These are phyloP conservation scores for Ettlia oleoabundans DNA, from an alignment of 139 green algal species.

Conservation along the genomic window DNA sequence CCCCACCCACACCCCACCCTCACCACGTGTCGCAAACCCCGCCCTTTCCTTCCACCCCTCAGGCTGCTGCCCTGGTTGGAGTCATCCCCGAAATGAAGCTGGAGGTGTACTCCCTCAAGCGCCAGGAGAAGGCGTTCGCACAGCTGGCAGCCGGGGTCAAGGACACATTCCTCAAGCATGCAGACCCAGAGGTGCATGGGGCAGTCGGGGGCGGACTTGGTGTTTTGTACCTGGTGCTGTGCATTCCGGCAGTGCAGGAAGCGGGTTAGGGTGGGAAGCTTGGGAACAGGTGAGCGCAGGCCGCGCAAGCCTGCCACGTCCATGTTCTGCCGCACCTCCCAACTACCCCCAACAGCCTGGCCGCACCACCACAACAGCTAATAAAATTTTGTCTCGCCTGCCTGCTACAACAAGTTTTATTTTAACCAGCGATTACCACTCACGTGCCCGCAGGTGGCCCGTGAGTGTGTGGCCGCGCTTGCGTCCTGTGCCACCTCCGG, in stretches of 20 bases:
- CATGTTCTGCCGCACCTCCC: too few relatives aligned
- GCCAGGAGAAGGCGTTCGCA: constrained; percentile 47
- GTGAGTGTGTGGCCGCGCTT: constrained; percentile 38
- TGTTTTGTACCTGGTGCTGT: too few relatives aligned
- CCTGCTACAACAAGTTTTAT: background rate
- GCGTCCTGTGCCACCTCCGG: constrained; percentile 35
- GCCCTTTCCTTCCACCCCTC: background rate
- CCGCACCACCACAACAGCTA: background rate
- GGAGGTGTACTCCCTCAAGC: constrained; percentile 66
- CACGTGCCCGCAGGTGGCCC: constrained; percentile 4
- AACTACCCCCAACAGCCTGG: too few relatives aligned
- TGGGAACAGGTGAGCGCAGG: too few relatives aligned
- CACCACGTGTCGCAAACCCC: background rate
- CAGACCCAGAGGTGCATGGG: constrained; percentile 28
- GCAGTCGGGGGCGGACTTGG: background rate
- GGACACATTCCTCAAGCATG: constrained; percentile 50
- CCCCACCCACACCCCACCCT: background rate
- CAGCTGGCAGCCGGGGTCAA: constrained; percentile 48
- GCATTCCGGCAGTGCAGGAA: background rate
- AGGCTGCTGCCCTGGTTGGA: constrained; percentile 60
- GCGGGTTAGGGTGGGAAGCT: too few relatives aligned
- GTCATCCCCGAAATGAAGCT: constrained; percentile 60
- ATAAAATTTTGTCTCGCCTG: background rate
- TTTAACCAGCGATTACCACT: background rate
- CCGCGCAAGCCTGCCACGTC: too few relatives aligned